A percentile compares a stretch with the other conserved stretches of the same genome.
phyloP scores from a whole-genome alignment of 495 filamentous ascomycete genomes.

The Trichoderma orchidacearum region DNA sequence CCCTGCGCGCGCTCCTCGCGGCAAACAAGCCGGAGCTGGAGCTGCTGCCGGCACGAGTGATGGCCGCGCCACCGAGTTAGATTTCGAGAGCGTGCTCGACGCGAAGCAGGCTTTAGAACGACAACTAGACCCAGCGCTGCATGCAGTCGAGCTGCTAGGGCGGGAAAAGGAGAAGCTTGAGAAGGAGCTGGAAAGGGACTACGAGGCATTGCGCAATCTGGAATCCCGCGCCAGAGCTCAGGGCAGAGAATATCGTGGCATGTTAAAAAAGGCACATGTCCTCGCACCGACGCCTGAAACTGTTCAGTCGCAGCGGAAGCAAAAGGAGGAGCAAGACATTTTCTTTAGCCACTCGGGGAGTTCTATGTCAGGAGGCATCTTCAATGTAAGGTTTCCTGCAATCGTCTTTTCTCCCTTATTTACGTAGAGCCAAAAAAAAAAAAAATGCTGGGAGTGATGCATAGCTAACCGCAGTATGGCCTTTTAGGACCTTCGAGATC shows the following conservation, averaged over 20 bases:
- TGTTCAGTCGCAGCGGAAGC: neutral
- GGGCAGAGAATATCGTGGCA: slow-evolving; percentile 19
- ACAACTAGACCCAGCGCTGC: slow-evolving; percentile 28
- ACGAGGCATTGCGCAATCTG: slow-evolving; percentile 18
- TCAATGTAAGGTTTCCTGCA: slow-evolving; percentile 12
- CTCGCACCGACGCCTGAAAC: slow-evolving; percentile 18
- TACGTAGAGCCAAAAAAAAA: too few relatives aligned
- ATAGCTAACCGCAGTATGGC: neutral
- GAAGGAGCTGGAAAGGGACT: slow-evolving; percentile 23
- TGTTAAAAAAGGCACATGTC: slow-evolving; percentile 23
- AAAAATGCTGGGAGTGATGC: neutral
- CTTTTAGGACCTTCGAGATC: slow-evolving; percentile 15
- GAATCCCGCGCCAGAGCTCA: slow-evolving; percentile 25
- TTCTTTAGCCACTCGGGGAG: slow-evolving; percentile 7
- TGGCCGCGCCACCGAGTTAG: slow-evolving; percentile 24
- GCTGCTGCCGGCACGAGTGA: neutral
- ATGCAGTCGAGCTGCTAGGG: slow-evolving; percentile 25
- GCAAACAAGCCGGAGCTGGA: slow-evolving; percentile 6
- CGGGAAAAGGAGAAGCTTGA: slow-evolving; percentile 26
- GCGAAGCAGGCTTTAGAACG: slow-evolving; percentile 19
- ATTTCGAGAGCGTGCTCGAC: slow-evolving; percentile 28
- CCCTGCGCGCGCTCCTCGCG: neutral
- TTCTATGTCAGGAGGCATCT: slow-evolving; percentile 10
- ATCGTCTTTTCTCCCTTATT: neutral
- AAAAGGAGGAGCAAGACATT: neutral